Base-by-base conservation (phyloP, 768 basidiomycete species). In the Suillus luteus region DNA sequence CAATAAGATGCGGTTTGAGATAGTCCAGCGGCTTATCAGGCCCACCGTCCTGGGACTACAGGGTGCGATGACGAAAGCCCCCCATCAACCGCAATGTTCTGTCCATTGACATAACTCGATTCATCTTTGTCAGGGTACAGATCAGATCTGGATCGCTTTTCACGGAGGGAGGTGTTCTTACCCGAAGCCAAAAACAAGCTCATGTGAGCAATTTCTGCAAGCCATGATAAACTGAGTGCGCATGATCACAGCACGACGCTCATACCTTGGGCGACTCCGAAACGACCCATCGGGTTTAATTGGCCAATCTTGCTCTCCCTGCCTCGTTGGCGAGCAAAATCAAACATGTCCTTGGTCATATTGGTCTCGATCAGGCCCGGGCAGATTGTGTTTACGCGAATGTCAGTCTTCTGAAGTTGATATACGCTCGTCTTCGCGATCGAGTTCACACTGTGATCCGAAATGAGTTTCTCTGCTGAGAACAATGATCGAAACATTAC, bases 351-450 rank as follows among this genome's bases (percentile, higher is more conserved):
- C 57, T 76, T 78, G 2, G 96, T 96, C 93, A 98, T 97, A 58
- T 89, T 91, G 10, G 95, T 98, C 79, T 96, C 92, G 70, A 97
- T 94, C 63, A 97, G 77, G 15, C 95, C 95, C 6, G 96, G 96
- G 71, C 94, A 96, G 68, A 97, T 87, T 51, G 89, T 81, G 75
- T 95, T 96, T 66, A 97, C 89, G 51, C 96, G 91, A 67, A 98
- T 84, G 75, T 94, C 90, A 1, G 87, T 89, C 72, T 83, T 89
- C 67, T 88, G 83, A 27, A 96, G 83, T 74, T 94, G 91, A 73
- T 89, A 92, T 5, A 87, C 85, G 12, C 87, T 81, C 5, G 91
- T 95, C 71, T 93, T 86, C 9, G 93, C 95, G 68, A 96, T 87
- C 52, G 88, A 93, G 73, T 93, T 94, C 27, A 97, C 95, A 12